phyloP scores from a whole-genome alignment of 2,329 filamentous ascomycete species.

The Stagonosporopsis chrysanthemi region DNA sequence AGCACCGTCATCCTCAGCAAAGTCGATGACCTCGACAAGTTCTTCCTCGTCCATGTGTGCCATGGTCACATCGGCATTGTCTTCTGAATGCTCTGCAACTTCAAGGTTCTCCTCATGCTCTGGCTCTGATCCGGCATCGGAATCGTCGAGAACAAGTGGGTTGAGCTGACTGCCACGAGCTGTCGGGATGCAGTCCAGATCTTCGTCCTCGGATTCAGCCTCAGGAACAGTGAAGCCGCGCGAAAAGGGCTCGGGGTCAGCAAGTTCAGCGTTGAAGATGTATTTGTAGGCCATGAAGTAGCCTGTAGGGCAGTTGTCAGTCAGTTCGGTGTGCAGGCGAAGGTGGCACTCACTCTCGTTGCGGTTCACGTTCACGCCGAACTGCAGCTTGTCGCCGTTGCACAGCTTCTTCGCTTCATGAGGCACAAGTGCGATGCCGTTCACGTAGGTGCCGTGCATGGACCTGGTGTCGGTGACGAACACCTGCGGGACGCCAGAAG shows the following conservation, averaged over 20 bases:
- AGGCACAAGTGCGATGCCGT: conserved; percentile 49
- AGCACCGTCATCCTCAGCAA: conserved; percentile 3
- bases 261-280: conserved; percentile 34
- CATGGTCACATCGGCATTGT: conserved; percentile 1
- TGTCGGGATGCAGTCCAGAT: conserved; percentile 16
- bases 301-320: conserved; percentile 27
- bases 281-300: conserved; percentile 44
- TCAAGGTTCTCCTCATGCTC: conserved; percentile 22
- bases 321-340: conserved; percentile 6
- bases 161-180: conserved; percentile 37
- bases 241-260: conserved; percentile 23
- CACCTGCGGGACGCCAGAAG: conserved; percentile 40
- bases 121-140: conserved; percentile 28
- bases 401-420: conserved; percentile 32
- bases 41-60: conserved; percentile 1
- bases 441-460: conserved; percentile 68
- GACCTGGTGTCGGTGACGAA: conserved; percentile 64
- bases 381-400: conserved; percentile 46
- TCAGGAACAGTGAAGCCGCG: conserved; percentile 45
- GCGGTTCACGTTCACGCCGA: conserved; percentile 47
- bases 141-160: conserved; percentile 43
- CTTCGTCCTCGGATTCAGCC: conserved; percentile 41
- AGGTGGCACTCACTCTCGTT: conserved; percentile 38
- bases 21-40: not conserved
- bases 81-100: conserved; percentile 12